Conservation (phyloP, 208 protist genomes). For the Leishmania turanica region DNA sequence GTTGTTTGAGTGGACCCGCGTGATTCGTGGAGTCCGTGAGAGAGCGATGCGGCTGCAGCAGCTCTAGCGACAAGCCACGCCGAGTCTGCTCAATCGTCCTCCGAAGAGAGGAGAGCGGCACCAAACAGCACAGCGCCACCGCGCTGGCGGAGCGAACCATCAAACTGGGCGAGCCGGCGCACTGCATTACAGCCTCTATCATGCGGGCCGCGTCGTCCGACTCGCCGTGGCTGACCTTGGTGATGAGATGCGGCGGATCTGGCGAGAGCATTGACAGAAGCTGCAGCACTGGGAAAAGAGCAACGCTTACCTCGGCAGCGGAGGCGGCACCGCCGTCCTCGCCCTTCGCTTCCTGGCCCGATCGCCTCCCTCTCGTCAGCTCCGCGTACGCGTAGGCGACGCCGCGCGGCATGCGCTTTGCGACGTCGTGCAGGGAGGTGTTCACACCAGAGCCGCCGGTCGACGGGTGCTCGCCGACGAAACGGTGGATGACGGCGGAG, state of each 20-base stretch:
- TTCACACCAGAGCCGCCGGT: slow-evolving; percentile 78
- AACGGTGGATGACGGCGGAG: slow-evolving; percentile 87
- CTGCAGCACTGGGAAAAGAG: slow-evolving; percentile 88
- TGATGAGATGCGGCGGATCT: slow-evolving; percentile 52
- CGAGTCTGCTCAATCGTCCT: slow-evolving; percentile 12
- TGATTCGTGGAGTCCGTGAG: background rate
- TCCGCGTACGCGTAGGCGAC: slow-evolving; percentile 66
- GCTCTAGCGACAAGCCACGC: slow-evolving; percentile 18
- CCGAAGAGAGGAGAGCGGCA: slow-evolving; percentile 37
- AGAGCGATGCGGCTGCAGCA: background rate
- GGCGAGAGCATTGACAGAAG: slow-evolving; percentile 92
- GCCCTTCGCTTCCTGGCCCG: slow-evolving; percentile 8
- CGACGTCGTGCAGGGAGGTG: slow-evolving; percentile 83
- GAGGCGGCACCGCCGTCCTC: background rate
- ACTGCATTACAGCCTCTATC: slow-evolving; percentile 60
- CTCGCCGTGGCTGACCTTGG: slow-evolving; percentile 22
- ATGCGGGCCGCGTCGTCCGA: slow-evolving; percentile 41
- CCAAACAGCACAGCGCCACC: slow-evolving; percentile 74
- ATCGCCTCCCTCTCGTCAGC: slow-evolving; percentile 27
- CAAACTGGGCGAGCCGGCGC: slow-evolving; percentile 57
- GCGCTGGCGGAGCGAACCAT: slow-evolving; percentile 85
- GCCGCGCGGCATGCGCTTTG: slow-evolving; percentile 59
- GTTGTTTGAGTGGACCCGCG: background rate
- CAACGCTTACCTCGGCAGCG: slow-evolving; percentile 35
- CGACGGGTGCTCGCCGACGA: slow-evolving; percentile 88